These are phyloP conservation scores for Brettanomyces nanus DNA, from an alignment of 805 yeast species.

Conservation along the genomic window DNA sequence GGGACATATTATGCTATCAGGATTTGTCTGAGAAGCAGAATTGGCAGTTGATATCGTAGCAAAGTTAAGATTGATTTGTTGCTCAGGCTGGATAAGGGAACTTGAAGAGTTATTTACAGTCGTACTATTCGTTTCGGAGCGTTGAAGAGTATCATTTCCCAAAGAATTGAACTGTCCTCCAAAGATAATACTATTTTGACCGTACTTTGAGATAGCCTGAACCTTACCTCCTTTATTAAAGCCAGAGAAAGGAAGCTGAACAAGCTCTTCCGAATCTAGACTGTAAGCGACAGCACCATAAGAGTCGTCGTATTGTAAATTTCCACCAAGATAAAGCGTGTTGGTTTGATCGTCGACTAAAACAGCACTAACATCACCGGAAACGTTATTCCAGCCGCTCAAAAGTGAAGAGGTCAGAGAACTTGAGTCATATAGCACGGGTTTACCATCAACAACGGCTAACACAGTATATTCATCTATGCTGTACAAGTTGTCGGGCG, in stretches of 20 bases:
- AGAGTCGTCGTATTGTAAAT: constrained; percentile 42
- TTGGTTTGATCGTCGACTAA: constrained; percentile 39
- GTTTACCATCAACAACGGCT: constrained; percentile 19
- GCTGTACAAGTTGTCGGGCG: constrained; percentile 10
- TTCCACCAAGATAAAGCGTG: constrained; percentile 74
- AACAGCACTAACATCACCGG: constrained; percentile 37
- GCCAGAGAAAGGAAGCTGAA: constrained; percentile 63
- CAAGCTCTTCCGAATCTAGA: constrained; percentile 30
- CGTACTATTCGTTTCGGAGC: constrained; percentile 24
- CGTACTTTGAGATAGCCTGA: constrained; percentile 50
- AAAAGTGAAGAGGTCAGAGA: constrained; percentile 4
- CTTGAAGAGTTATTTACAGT: constrained; percentile 9
- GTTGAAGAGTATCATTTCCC: constrained; percentile 31
- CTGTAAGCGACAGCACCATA: constrained; percentile 63
- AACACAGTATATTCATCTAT: constrained; percentile 8
- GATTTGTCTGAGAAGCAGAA: constrained; percentile 25
- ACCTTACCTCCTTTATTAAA: constrained; percentile 54
- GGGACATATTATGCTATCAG: constrained; percentile 51
- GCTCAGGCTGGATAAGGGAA: constrained; percentile 39
- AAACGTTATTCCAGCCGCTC: constrained; percentile 20
- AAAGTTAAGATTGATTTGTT: constrained; percentile 48
- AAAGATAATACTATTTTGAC: constrained; percentile 51
- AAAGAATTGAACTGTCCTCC: constrained; percentile 70
- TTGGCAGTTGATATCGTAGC: constrained; percentile 46
- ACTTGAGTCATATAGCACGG: constrained; percentile 13